Percentiles rank a stretch among this genome's conserved stretches.
Conservation (phyloP, 768 basidiomycete genomes). For the Suillus weaverae region DNA sequence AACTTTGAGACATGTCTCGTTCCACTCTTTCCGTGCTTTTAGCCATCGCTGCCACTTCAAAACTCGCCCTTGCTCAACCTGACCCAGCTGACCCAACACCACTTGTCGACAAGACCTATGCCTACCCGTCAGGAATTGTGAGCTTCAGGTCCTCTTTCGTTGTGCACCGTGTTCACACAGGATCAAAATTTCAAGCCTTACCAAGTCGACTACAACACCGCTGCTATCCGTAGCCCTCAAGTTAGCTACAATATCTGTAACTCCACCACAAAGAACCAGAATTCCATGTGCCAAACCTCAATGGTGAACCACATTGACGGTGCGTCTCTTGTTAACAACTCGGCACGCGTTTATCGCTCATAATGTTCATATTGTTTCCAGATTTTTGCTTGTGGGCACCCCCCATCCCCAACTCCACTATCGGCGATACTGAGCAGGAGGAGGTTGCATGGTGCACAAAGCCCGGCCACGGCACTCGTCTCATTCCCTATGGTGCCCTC, state of each 20-base stretch:
- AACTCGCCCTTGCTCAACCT: conserved; percentile 29
- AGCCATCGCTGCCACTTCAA: conserved; percentile 30
- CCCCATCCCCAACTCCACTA: conserved; percentile 43
- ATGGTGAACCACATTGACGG: conserved; percentile 57
- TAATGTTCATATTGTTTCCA: conserved; percentile 35
- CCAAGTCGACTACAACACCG: conserved; percentile 44
- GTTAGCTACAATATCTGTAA: conserved; percentile 69
- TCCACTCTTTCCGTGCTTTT: conserved; percentile 46
- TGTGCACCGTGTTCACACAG: not conserved
- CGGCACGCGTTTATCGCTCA: not conserved
- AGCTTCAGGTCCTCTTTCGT: conserved; percentile 11
- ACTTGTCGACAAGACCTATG: conserved; percentile 44
- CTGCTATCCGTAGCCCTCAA: conserved; percentile 56
- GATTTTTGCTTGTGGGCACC: conserved; percentile 77
- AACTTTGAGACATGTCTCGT: conserved; percentile 43
- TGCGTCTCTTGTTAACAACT: conserved; percentile 7
- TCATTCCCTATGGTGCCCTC: conserved; percentile 66
- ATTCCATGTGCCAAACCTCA: conserved; percentile 68
- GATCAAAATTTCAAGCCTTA: conserved; percentile 41
- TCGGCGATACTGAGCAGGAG: conserved; percentile 65
- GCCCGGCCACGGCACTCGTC: conserved; percentile 62
- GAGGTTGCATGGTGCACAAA: conserved; percentile 78
- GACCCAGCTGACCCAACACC: conserved; percentile 49
- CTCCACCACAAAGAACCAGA: conserved; percentile 60
- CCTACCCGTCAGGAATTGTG: conserved; percentile 45